Conservation (phyloP, 768 basidiomycete species). For the Russula virescens region DNA sequence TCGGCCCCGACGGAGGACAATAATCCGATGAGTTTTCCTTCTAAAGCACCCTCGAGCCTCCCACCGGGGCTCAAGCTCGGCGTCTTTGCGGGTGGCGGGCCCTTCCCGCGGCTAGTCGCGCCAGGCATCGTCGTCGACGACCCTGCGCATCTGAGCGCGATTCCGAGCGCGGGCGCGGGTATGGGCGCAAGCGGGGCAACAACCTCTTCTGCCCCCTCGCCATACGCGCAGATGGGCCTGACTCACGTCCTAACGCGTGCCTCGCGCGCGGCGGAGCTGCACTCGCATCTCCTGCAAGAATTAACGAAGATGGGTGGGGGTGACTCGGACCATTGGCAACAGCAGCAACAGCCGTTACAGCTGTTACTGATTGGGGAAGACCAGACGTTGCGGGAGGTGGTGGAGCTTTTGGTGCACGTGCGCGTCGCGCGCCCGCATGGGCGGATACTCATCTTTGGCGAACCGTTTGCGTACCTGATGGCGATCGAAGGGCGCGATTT, state of each 20-base stretch:
- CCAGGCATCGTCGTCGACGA: conserved; percentile 8
- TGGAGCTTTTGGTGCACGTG: conserved; percentile 6
- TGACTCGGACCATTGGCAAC: too few species aligned
- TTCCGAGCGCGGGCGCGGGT: background rate
- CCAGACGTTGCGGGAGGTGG: conserved; percentile 5
- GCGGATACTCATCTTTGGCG: background rate
- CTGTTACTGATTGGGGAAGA: background rate
- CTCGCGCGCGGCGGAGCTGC: too few species aligned
- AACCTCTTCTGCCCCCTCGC: too few species aligned
- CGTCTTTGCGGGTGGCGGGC: conserved; percentile 11
- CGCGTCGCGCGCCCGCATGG: background rate
- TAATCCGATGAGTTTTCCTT: conserved; percentile 1
- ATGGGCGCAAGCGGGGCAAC: too few species aligned
- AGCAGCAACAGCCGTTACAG: too few species aligned
- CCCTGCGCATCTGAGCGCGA: too few species aligned
- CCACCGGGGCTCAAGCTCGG: conserved; percentile 7
- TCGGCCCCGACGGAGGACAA: too few species aligned
- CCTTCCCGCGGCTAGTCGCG: conserved; percentile 12
- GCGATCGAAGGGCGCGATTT: conserved; percentile 3
- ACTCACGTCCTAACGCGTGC: conserved; percentile 11
- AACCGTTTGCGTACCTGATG: conserved; percentile 13
- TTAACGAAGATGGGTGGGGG: too few species aligned
- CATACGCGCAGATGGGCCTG: background rate
- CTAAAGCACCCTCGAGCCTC: background rate
- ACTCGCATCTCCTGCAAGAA: too few species aligned